These are phyloP conservation scores for Candida suzukii DNA, from an alignment of 805 yeast genomes.

Conservation along the genomic window DNA sequence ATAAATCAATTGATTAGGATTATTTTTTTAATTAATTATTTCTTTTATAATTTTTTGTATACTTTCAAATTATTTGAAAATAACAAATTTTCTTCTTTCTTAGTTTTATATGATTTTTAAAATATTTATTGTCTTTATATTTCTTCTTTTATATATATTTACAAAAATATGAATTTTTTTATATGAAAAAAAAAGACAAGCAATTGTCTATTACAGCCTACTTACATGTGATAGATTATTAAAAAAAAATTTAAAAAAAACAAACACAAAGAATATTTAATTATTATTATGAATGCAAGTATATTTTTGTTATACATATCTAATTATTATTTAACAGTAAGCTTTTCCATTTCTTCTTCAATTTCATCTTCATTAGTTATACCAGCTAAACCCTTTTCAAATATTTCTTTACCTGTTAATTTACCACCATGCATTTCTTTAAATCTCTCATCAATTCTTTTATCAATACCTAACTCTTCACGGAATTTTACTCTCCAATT, in stretches of 20 bases:
- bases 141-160: too few relatives aligned
- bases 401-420: conserved; percentile 82
- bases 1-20: conserved; percentile 12
- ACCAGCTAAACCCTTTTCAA: conserved; percentile 82
- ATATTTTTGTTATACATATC: too few relatives aligned
- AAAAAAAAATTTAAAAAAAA: too few relatives aligned
- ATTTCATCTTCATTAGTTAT: conserved; percentile 47
- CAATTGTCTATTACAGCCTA: too few relatives aligned
- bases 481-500: conserved; percentile 73
- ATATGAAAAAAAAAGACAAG: too few relatives aligned
- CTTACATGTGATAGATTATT: too few relatives aligned
- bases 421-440: conserved; percentile 62
- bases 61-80: not conserved
- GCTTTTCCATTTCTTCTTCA: conserved; percentile 8
- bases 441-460: conserved; percentile 44
- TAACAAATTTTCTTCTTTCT: not conserved
- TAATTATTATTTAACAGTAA: conserved; percentile 11
- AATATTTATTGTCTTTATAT: too few relatives aligned
- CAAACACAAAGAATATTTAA: too few relatives aligned
- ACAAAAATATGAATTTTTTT: too few relatives aligned
- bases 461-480: conserved; percentile 63
- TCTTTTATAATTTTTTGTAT: not conserved
- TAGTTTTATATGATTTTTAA: too few relatives aligned
- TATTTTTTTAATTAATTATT: not conserved
- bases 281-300: not conserved